Percentiles rank a stretch among this genome's conserved stretches.
These are phyloP conservation scores for Lichtheimia ornata DNA, from an alignment of 371 early-diverging fungal species.

Conservation along the genomic window DNA sequence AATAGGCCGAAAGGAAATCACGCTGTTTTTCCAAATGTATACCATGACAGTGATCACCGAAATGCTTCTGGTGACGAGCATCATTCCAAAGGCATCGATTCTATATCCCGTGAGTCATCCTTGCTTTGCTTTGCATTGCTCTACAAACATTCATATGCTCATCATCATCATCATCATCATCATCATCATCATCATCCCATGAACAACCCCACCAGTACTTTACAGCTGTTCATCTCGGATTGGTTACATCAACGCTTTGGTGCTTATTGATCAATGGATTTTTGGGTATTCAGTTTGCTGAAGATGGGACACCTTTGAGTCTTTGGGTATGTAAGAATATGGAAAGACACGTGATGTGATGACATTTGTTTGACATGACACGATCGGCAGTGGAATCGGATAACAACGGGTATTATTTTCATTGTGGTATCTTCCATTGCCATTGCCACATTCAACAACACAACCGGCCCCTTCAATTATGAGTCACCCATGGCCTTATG, in stretches of 20 bases:
- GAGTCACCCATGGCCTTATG: slow-evolving; percentile 69
- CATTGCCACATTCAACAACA: slow-evolving; percentile 74
- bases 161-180: too few relatives aligned
- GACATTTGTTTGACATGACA: slow-evolving; percentile 1
- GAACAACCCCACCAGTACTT: slow-evolving; percentile 58
- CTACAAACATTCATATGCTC: neutral
- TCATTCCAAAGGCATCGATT: slow-evolving; percentile 74
- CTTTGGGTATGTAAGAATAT: slow-evolving; percentile 49
- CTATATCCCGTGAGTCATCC: slow-evolving; percentile 70
- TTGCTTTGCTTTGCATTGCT: neutral
- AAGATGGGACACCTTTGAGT: slow-evolving; percentile 84
- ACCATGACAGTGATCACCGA: slow-evolving; percentile 70
- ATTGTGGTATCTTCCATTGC: slow-evolving; percentile 65
- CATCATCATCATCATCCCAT: too few relatives aligned
- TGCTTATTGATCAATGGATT: slow-evolving; percentile 87
- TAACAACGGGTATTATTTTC: slow-evolving; percentile 66
- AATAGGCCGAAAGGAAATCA: slow-evolving; percentile 85
- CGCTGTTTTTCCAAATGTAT: slow-evolving; percentile 89
- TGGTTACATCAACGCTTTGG: slow-evolving; percentile 78
- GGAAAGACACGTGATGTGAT: neutral
- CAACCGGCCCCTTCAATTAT: slow-evolving; percentile 57
- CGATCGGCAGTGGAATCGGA: slow-evolving; percentile 65
- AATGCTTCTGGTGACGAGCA: slow-evolving; percentile 76
- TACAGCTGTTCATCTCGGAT: slow-evolving; percentile 72
- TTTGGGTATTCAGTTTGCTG: slow-evolving; percentile 89